These are phyloP conservation scores for Ilex paraguariensis DNA, from an alignment of 305 asterid species.

Conservation along the genomic window DNA sequence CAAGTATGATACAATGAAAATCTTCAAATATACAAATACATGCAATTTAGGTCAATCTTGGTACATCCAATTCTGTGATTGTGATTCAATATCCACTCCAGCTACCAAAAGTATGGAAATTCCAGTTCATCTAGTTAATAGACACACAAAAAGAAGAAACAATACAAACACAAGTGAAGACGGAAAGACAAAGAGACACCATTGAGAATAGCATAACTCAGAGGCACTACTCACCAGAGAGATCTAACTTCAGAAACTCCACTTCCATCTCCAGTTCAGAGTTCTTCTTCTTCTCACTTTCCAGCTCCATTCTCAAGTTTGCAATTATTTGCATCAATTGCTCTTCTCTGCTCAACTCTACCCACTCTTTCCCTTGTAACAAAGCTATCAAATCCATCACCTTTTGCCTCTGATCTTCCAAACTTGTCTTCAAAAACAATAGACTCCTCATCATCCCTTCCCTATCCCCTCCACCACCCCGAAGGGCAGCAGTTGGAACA, in stretches of 20 bases:
- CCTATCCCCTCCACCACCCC: conserved; percentile 10
- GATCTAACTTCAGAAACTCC: conserved; percentile 44
- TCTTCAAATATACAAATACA: no score
- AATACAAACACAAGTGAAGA: no score
- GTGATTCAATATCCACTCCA: no score
- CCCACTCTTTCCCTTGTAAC: conserved; percentile 29
- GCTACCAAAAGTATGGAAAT: no score
- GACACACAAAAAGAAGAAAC: no score
- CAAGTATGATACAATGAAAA: no score
- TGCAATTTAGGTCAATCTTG: no score
- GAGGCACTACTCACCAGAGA: conserved; percentile 20
- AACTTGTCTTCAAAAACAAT: conserved; percentile 40
- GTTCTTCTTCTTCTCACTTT: conserved; percentile 52
- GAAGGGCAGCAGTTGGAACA: background rate
- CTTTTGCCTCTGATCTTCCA: conserved; percentile 51
- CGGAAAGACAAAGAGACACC: no score
- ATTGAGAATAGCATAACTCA: no score
- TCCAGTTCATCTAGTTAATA: no score
- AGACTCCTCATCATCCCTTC: conserved; percentile 36
- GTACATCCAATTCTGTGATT: no score
- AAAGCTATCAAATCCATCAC: conserved; percentile 43
- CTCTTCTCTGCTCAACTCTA: conserved; percentile 39
- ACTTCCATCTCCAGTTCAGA: conserved; percentile 44
- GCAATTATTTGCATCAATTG: conserved; percentile 40
- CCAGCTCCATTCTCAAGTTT: conserved; percentile 41